Evolutionary conservation across 805 yeast species (phyloP).

Genomic region (Ogataea minuta): DNA sequence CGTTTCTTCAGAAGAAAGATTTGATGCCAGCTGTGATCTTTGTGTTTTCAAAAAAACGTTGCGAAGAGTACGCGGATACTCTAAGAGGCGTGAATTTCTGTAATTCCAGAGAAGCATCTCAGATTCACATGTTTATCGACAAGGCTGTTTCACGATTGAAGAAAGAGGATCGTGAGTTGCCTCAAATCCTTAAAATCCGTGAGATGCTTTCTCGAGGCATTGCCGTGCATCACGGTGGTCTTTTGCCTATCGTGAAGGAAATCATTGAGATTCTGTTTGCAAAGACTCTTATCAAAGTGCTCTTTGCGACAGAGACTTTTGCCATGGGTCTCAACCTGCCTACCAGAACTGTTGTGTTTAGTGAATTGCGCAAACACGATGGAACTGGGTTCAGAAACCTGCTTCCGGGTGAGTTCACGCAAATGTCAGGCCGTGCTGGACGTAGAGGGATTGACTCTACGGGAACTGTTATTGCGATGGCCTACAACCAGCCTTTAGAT

Average conservation of each 20-base stretch:
- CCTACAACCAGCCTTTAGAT: slow-evolving; percentile 64
- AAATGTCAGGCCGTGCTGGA: slow-evolving; percentile 99
- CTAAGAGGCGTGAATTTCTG: slow-evolving; percentile 74
- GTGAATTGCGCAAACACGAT: slow-evolving; percentile 84
- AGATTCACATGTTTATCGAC: slow-evolving; percentile 90
- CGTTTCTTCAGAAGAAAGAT: slow-evolving; percentile 60
- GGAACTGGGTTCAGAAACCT: slow-evolving; percentile 79
- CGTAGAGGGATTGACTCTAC: slow-evolving; percentile 92
- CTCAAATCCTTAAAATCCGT: slow-evolving; percentile 82
- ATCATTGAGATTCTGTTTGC: slow-evolving; percentile 90
- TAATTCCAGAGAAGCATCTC: slow-evolving; percentile 81
- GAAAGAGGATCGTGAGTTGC: slow-evolving; percentile 88
- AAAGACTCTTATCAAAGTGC: slow-evolving; percentile 77
- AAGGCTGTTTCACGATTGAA: slow-evolving; percentile 83
- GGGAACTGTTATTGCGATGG: slow-evolving; percentile 93
- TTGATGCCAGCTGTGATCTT: slow-evolving; percentile 91
- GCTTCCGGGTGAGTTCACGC: slow-evolving; percentile 95
- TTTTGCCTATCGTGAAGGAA: slow-evolving; percentile 90
- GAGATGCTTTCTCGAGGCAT: slow-evolving; percentile 87
- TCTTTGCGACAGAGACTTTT: slow-evolving; percentile 97
- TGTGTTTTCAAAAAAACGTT: slow-evolving; percentile 89
- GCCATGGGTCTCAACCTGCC: slow-evolving; percentile 98
- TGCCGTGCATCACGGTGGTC: slow-evolving; percentile 94
- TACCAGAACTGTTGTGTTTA: slow-evolving; percentile 92
- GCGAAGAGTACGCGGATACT: slow-evolving; percentile 89